These are phyloP conservation scores for Sarcocystis neurona DNA, from an alignment of 169 alveolate species.

Conservation along the genomic window DNA sequence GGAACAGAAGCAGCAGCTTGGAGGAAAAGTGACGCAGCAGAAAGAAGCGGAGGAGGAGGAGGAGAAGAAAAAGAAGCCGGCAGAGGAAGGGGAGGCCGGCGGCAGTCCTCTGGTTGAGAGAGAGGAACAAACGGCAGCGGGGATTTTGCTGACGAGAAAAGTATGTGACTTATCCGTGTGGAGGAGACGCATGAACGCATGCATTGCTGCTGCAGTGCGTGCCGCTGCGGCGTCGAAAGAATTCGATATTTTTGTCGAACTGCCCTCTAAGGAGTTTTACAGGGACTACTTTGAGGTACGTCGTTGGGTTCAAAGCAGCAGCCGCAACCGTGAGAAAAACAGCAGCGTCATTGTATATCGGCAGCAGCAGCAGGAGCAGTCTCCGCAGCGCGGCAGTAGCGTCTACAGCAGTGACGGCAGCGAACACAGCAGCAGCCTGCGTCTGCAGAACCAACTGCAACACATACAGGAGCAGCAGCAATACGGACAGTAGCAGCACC, in stretches of 20 bases:
- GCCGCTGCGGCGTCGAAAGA: slow-evolving; percentile 31
- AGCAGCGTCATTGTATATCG: not conserved
- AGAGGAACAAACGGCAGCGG: not conserved
- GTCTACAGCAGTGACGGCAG: too few relatives aligned
- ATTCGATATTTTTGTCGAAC: slow-evolving; percentile 47
- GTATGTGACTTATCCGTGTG: not conserved
- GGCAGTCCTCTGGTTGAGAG: too few relatives aligned
- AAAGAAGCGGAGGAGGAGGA: not conserved
- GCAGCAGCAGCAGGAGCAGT: not conserved
- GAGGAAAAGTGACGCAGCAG: not conserved
- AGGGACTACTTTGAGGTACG: slow-evolving; percentile 63
- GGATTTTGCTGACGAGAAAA: not conserved
- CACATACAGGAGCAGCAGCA: too few relatives aligned
- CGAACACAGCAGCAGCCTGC: too few relatives aligned
- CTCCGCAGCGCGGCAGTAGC: not conserved
- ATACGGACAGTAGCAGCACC: too few relatives aligned
- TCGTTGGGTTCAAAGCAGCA: not conserved
- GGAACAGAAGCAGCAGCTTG: not conserved
- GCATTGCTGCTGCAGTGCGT: slow-evolving; percentile 35
- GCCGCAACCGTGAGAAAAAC: too few relatives aligned
- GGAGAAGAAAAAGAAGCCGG: too few relatives aligned
- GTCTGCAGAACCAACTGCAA: too few relatives aligned
- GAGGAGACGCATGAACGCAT: not conserved
- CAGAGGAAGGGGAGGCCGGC: too few relatives aligned
- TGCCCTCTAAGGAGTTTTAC: slow-evolving; percentile 35